Conservation (phyloP, 805 yeast species). For the Schwanniomyces occidentalis region DNA sequence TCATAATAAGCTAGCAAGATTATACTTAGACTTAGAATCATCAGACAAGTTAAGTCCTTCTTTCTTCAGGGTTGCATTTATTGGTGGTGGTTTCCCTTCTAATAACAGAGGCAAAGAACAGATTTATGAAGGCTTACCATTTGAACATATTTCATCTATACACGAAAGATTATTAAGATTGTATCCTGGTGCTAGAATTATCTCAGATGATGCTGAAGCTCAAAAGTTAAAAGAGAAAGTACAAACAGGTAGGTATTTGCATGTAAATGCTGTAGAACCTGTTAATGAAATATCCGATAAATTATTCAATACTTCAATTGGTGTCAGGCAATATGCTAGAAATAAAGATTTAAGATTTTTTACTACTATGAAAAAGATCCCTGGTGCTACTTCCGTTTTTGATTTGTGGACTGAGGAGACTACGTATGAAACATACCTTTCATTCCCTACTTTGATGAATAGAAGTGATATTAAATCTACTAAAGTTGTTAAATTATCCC, state of each 20-base stretch:
- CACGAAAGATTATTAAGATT: constrained; percentile 71
- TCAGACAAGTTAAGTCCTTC: constrained; percentile 75
- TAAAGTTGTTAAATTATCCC: constrained; percentile 62
- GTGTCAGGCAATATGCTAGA: constrained; percentile 72
- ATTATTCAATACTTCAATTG: constrained; percentile 50
- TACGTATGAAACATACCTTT: constrained; percentile 67
- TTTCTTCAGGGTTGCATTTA: constrained; percentile 74
- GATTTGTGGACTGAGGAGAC: constrained; percentile 90
- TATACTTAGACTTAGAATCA: constrained; percentile 66
- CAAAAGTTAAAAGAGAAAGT: constrained; percentile 46
- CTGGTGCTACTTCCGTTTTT: constrained; percentile 68
- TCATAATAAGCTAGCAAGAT: constrained; percentile 62
- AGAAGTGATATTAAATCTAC: constrained; percentile 66
- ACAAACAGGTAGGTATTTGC: constrained; percentile 71
- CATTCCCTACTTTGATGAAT: constrained; percentile 88
- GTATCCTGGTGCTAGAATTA: constrained; percentile 79
- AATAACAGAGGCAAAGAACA: constrained; percentile 74
- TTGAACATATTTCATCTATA: constrained; percentile 82
- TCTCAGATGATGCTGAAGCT: constrained; percentile 61
- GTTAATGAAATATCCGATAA: constrained; percentile 51
- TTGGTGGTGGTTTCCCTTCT: constrained; percentile 83
- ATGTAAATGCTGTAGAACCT: constrained; percentile 73
- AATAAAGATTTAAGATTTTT: constrained; percentile 72
- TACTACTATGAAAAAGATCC: constrained; percentile 66
- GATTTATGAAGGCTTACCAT: constrained; percentile 83